These are phyloP conservation scores for Neonectria sp. DNA, from an alignment of 2,329 filamentous ascomycete species.

Conservation along the genomic window DNA sequence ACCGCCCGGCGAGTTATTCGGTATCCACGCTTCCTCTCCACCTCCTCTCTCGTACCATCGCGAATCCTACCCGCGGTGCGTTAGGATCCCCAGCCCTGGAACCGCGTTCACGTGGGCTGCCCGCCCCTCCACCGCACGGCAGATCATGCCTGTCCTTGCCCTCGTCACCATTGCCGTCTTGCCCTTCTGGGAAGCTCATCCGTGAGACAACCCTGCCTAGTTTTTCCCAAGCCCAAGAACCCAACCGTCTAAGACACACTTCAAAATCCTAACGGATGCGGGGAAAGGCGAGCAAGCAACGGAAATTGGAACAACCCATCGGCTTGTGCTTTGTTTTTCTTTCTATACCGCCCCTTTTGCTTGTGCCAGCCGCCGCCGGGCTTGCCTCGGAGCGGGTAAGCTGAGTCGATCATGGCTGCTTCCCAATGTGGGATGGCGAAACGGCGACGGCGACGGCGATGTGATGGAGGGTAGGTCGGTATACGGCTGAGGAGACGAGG, in stretches of 20 bases:
- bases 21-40: background rate
- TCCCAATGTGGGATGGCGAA: slow-evolving; percentile 14
- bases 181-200: slow-evolving; percentile 45
- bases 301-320: background rate
- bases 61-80: background rate
- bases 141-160: slow-evolving; percentile 31
- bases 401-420: background rate
- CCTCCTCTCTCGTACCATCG: background rate
- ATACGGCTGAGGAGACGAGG: background rate
- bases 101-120: slow-evolving; percentile 6
- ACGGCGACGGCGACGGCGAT: slow-evolving; percentile 14
- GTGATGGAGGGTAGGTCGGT: slow-evolving; percentile 23
- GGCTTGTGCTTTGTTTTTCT: background rate
- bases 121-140: slow-evolving; percentile 9
- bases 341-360: background rate
- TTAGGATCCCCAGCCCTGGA: background rate
- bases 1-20: background rate
- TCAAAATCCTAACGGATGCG: background rate
- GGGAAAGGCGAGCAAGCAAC: background rate
- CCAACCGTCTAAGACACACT: background rate
- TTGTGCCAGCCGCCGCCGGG: background rate
- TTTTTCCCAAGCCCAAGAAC: background rate
- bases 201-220: slow-evolving; percentile 30
- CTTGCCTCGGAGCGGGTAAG: background rate
- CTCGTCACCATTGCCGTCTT: slow-evolving; percentile 27